phyloP scores from a whole-genome alignment of 1,284 basidiomycete genomes.

The Sphaerobolus stellatus region DNA sequence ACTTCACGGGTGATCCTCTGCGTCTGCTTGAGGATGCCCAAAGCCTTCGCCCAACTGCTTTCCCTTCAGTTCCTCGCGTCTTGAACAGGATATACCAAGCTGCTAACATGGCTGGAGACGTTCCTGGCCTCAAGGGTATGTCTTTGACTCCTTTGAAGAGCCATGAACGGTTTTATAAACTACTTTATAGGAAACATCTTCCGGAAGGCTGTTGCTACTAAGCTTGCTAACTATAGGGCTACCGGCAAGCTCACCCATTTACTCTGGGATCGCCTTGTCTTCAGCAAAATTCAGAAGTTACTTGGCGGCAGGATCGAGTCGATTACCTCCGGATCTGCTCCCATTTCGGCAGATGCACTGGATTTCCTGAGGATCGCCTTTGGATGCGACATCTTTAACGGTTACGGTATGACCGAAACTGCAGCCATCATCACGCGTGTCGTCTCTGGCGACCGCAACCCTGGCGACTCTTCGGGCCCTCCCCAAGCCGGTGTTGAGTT shows the following conservation, averaged over 20 bases:
- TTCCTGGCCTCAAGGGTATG: conserved; percentile 80
- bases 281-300: conserved; percentile 81
- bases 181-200: conserved; percentile 74
- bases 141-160: not conserved
- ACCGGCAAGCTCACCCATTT: conserved; percentile 76
- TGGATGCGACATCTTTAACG: conserved; percentile 73
- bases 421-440: conserved; percentile 57
- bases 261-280: conserved; percentile 90
- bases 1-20: conserved; percentile 88
- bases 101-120: conserved; percentile 75
- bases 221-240: conserved; percentile 71
- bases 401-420: conserved; percentile 85
- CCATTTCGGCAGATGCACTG: conserved; percentile 77
- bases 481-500: conserved; percentile 75
- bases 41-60: conserved; percentile 79
- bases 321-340: conserved; percentile 78
- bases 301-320: conserved; percentile 75
- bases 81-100: conserved; percentile 84
- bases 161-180: not conserved
- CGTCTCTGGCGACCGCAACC: conserved; percentile 57
- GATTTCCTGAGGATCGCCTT: conserved; percentile 84
- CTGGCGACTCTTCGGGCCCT: conserved; percentile 77
- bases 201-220: conserved; percentile 76
- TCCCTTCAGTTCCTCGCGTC: conserved; percentile 86
- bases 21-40: conserved; percentile 89